A percentile compares a stretch with the other conserved stretches of the same genome.
Evolutionary conservation across 1,139 yeast genomes (phyloP).

Genomic region (Blastobotrys indianensis): DNA sequence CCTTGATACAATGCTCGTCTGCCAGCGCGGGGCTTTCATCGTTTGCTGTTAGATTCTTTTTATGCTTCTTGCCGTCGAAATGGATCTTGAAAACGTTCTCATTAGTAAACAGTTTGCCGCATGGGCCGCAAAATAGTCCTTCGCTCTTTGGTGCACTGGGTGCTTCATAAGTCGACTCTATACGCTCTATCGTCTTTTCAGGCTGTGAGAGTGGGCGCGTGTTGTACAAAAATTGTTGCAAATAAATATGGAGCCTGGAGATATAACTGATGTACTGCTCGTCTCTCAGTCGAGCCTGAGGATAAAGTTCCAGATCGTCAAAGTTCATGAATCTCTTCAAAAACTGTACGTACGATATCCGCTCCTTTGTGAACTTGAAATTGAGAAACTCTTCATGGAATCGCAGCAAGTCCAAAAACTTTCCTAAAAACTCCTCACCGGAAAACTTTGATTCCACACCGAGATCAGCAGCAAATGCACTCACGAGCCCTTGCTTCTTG

Average conservation of each 20-base stretch:
- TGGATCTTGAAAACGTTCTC: conserved; percentile 64
- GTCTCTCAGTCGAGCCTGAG: conserved; percentile 24
- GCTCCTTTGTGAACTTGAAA: conserved; percentile 33
- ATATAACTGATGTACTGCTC: conserved; percentile 42
- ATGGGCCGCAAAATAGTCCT: conserved; percentile 50
- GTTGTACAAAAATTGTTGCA: conserved; percentile 42
- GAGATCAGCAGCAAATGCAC: conserved; percentile 43
- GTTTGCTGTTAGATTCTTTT: conserved; percentile 38
- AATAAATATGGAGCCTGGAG: conserved; percentile 41
- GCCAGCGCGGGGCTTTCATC: conserved; percentile 5
- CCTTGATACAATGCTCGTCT: conserved; percentile 36
- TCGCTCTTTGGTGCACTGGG: conserved; percentile 10
- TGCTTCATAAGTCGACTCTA: conserved; percentile 34
- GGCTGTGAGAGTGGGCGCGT: conserved; percentile 49
- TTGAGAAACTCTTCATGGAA: conserved; percentile 50
- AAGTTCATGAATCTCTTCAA: conserved; percentile 43
- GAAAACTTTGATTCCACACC: conserved; percentile 47
- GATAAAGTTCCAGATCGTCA: conserved; percentile 26
- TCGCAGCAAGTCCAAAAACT: conserved; percentile 50
- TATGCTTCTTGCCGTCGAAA: conserved; percentile 70
- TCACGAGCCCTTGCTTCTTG: conserved; percentile 8
- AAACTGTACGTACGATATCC: conserved; percentile 45
- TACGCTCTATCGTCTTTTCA: conserved; percentile 32
- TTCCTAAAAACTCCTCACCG: conserved; percentile 60
- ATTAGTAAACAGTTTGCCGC: conserved; percentile 61